Evolutionary conservation across 2,329 filamentous ascomycete species (phyloP), one percentile per base, ranked within the genome.

Genomic region (Phaeosphaeriaceae sp.): DNA sequence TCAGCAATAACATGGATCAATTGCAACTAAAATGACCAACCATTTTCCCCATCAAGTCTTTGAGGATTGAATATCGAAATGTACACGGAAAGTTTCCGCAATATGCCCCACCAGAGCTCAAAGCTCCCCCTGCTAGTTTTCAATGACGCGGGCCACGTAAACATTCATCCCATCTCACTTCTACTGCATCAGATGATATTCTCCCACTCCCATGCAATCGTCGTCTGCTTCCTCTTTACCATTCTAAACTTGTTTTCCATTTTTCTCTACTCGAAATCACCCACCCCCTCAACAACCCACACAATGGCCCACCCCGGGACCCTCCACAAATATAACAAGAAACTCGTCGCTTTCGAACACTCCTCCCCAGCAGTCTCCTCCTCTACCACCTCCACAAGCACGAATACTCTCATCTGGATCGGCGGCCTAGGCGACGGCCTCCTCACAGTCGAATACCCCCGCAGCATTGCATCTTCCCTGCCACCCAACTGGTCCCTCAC

Each of bases 341-440:
- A 71, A 24, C 74, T 82, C 58, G 66, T 77, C 57, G 81, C 81
- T 30, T 84, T 84, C 68, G 82, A 83, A 61, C 79, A 82, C 56
- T 68, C 74, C 30, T 57, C 79, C 74, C 32, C 56, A 7, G n/a
- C 49, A 24, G 48, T 75, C 56, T 59, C 61, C 55, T 70, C 46
- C 19, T 50, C 75, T 59, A 42, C 48, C 22, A 15, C 61, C 55
- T 70, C 46, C 19, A 49, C 75, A 59, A 42, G 46, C 22, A 15
- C 52, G 23, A 87, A 91, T 76, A 88, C 87, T 2, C 76, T 93
- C 54, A 76, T 93, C 60, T 91, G 90, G 78, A 84, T 92, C 62
- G 89, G 89, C 61, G 91, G 91, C 35, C 84, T 93, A 17, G 84
- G 84, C 40, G 91, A 92, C 74, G 89, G 89, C 1, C 86, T 90